A percentile compares a stretch with the other conserved stretches of the same genome.
Conservation (phyloP, 345 rosid genomes). For the Hevea brasiliensis region DNA sequence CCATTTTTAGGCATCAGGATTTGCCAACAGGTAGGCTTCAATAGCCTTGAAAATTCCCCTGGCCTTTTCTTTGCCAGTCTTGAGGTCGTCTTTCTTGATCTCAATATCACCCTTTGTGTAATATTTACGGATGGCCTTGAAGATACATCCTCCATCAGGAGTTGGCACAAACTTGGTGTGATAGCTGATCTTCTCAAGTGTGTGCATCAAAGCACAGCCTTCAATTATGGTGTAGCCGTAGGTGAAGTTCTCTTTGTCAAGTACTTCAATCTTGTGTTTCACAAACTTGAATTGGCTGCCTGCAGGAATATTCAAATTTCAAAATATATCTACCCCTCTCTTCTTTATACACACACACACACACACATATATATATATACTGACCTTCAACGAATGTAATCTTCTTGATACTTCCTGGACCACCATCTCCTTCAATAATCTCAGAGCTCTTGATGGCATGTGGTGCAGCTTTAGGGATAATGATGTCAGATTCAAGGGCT, state of each 20-base stretch:
- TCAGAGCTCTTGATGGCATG: background rate
- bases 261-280: background rate
- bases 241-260: background rate
- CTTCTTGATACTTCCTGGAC: slow-evolving; percentile 7
- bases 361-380: background rate
- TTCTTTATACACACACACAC: too few relatives aligned
- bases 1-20: slow-evolving; percentile 5
- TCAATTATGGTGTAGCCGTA: background rate
- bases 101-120: background rate
- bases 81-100: background rate
- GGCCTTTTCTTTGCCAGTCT: background rate
- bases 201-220: background rate
- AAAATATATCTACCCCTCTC: too few relatives aligned
- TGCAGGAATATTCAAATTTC: background rate
- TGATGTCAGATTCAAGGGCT: background rate
- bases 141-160: background rate
- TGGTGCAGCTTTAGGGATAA: too few relatives aligned
- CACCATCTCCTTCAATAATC: slow-evolving; percentile 2
- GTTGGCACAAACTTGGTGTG: background rate
- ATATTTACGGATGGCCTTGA: background rate
- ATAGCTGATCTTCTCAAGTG: background rate
- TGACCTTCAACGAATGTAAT: background rate
- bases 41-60: background rate
- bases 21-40: slow-evolving; percentile 4
- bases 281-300: background rate